Evolutionary conservation across 768 basidiomycete species (phyloP), one percentile per base, ranked within the genome.

Genomic region (Lactarius pseudohatsudake): DNA sequence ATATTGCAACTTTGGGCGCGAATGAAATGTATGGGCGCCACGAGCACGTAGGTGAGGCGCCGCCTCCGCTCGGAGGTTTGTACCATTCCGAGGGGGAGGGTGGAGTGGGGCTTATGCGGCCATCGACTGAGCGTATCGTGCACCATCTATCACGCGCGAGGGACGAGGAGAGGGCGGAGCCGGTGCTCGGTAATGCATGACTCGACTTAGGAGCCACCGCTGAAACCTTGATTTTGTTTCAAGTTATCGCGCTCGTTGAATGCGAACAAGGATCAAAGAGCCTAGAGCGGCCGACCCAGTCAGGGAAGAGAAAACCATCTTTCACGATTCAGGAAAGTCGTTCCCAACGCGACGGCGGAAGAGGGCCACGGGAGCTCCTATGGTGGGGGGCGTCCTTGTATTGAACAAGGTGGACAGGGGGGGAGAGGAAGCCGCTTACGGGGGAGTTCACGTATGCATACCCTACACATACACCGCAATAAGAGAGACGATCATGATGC

Each of bases 171-270:
- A n/a, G 20, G 11, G n/a, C 6, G 50, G 50, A 26, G 13, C 22
- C 50, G 11, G 30, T 16, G 20, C 45, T 32, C 30, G 13, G 54
- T 36, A 13, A 32, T 20, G 55, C 16, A 26, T 66, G 61, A 62
- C 56, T 62, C 47, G 45, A 62, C 56, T 36, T 40, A 20, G 26
- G 55, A 15, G 50, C 22, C 50, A 40, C 26, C 7, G 20, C 22
- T 56, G 64, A 57, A 62, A 59, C 47, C 26, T 57, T 62, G 60
- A 62, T 62, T 18, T 32, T 22, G 59, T 61, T 47, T 53, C 45
- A 53, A 53, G 38, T 20, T 28, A 26, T 61, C 32, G 59, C 55
- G 34, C 57, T 61, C 45, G 18, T 3, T n/a, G 36, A 1, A 47
- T 22, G 30, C 4, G 54, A 57, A 3, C 43, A 40, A 15, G 55